Evolutionary conservation across 495 filamentous ascomycete species (phyloP).

Genomic region (Penicillium alfredii): DNA sequence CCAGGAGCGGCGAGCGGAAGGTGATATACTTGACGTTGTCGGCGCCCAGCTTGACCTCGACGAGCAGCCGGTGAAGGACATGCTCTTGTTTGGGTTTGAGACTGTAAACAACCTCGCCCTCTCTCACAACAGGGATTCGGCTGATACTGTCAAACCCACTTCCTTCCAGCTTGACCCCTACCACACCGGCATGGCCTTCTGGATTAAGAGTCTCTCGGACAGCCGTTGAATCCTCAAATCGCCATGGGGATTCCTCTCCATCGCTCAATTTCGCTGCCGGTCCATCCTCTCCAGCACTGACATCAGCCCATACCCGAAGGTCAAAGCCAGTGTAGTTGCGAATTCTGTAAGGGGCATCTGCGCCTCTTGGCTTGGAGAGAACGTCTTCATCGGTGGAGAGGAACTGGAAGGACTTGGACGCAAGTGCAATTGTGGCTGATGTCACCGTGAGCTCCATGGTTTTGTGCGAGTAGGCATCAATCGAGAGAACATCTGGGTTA

Average conservation of each 20-base stretch:
- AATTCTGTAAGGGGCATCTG: conserved; percentile 87
- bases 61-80: conserved; percentile 80
- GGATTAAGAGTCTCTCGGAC: conserved; percentile 86
- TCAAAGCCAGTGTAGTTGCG: conserved; percentile 94
- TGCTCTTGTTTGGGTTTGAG: conserved; percentile 77
- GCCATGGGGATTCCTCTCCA: conserved; percentile 89
- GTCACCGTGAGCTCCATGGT: conserved; percentile 88
- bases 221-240: conserved; percentile 90
- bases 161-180: conserved; percentile 80
- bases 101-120: conserved; percentile 85
- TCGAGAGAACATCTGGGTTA: conserved; percentile 66
- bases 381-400: conserved; percentile 87
- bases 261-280: conserved; percentile 77
- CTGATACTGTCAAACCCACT: conserved; percentile 89
- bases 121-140: conserved; percentile 83
- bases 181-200: conserved; percentile 68
- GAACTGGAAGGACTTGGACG: conserved; percentile 88
- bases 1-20: conserved; percentile 85
- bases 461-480: conserved; percentile 83
- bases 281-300: conserved; percentile 53
- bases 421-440: conserved; percentile 86
- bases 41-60: conserved; percentile 80
- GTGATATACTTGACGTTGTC: conserved; percentile 98
- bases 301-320: conserved; percentile 73
- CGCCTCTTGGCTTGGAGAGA: conserved; percentile 84